Base-by-base conservation (phyloP, 257 asterid species). In the Nyctanthes arbortristis region DNA sequence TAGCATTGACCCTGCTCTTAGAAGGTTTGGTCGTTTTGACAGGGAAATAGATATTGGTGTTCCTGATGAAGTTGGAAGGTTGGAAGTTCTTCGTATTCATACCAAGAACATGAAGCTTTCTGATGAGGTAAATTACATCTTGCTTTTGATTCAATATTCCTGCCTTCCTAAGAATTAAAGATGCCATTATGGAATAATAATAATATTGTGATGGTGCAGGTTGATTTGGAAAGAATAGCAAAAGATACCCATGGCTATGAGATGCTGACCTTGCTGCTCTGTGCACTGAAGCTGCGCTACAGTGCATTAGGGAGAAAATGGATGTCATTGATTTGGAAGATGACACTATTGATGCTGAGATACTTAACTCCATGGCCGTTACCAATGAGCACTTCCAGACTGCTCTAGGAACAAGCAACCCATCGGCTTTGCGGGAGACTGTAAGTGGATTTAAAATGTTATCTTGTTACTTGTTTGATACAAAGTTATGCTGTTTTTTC, bases 241-340 rank as follows among this genome's bases (percentile, higher is more conserved):
- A 82, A 84, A 49, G 81, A 82, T 49, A 82, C 87, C 5, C 87
- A 84, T 25, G 89, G 89, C 4, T 82, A 82, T 63, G 89, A 81
- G 89, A 87, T 45, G 87, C 89, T 54, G 89, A 84, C 54, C 84
- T 84, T 66, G 89, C 89, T 30, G 89, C 89, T 63, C 84, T 84
- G 35, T 84, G 89, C 78, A 84, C 89, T 1, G 89, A 84, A 79
- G 87, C 89, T 74, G 89, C 89, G 7, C 85, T 84, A 43, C 89
- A 84, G 69, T 84, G 89, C 77, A 84, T 82, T 64, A 66, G 87
- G 67, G 89, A 82, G 65, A 84, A 84, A 77, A 84, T 84, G 89
- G 89, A 84, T 67, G 89, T 84, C 59, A 84, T 84, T 64, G 89
- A 84, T 73, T 65, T 84, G 64, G 89, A 84, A 60, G 89, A 84